Evolutionary conservation across 495 filamentous ascomycete species (phyloP).

Genomic region (Aspergillus diversus): DNA sequence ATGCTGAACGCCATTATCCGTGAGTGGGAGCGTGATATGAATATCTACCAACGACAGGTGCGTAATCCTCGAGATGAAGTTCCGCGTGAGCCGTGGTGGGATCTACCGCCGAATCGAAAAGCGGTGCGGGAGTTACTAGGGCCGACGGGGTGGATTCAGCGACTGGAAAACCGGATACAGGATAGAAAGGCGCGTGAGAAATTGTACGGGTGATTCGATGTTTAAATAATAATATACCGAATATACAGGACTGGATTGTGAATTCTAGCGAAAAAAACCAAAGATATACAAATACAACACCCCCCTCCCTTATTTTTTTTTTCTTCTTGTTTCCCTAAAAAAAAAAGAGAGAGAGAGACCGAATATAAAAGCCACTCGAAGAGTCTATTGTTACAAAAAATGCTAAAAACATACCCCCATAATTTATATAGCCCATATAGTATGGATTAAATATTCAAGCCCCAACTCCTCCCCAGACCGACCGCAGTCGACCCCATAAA

Average conservation of each 20-base stretch:
- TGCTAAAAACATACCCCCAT: constrained; percentile 3
- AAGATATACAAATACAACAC: too few relatives aligned
- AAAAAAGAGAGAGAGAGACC: neutral
- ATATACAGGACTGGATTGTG: too few relatives aligned
- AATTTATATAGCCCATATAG: neutral
- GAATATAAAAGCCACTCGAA: neutral
- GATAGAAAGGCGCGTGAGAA: constrained; percentile 11
- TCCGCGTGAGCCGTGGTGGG: constrained; percentile 41
- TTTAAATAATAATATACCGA: neutral
- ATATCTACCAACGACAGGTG: constrained; percentile 7
- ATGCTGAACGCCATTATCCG: constrained; percentile 47
- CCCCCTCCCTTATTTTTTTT: neutral
- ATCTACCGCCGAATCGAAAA: constrained; percentile 38
- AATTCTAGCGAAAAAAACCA: too few relatives aligned
- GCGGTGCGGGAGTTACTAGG: constrained; percentile 36
- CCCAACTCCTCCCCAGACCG: constrained; percentile 49
- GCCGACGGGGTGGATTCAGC: constrained; percentile 35
- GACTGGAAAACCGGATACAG: constrained; percentile 23
- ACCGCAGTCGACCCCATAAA: constrained; percentile 67
- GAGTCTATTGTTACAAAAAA: neutral
- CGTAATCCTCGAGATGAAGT: neutral
- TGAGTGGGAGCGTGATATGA: constrained; percentile 30
- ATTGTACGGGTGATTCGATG: neutral
- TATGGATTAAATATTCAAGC: constrained; percentile 45
- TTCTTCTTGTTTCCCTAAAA: neutral